Evolutionary conservation across 106 monocot genomes (phyloP).

Genomic region (Cymbidium sinense): DNA sequence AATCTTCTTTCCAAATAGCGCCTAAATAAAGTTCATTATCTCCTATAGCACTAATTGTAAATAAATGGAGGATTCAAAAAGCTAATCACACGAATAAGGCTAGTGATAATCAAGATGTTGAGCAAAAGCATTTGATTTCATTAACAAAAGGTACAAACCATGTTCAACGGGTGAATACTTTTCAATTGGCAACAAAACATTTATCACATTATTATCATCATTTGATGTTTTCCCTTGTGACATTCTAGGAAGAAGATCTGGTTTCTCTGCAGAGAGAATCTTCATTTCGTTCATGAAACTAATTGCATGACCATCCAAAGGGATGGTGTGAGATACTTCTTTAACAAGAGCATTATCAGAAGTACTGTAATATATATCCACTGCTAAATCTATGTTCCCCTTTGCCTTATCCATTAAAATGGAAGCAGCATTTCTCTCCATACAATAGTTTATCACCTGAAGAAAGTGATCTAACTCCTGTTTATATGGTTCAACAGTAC

Average conservation of each 20-base stretch:
- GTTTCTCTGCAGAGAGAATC: constrained; percentile 10
- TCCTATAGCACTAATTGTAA: not conserved
- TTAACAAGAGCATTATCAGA: constrained; percentile 5
- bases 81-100: not conserved
- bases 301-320: not conserved
- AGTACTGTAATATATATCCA: constrained; percentile 58
- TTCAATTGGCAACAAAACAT: constrained; percentile 68
- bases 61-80: not conserved
- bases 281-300: constrained; percentile 7
- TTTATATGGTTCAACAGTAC: too few species aligned
- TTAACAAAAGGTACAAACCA: constrained; percentile 49
- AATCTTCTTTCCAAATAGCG: too few species aligned
- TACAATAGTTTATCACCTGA: constrained; percentile 54
- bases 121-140: constrained; percentile 3
- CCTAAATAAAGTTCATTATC: not conserved
- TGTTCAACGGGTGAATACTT: constrained; percentile 77
- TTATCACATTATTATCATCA: constrained; percentile 19
- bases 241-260: constrained; percentile 18
- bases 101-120: not conserved
- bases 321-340: constrained; percentile 1
- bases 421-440: constrained; percentile 57
- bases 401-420: constrained; percentile 58
- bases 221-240: constrained; percentile 22
- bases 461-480: constrained; percentile 87
- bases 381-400: constrained; percentile 67